Base-by-base conservation (phyloP, 2,329 filamentous ascomycete genomes). In the Fusarium metavorans region DNA sequence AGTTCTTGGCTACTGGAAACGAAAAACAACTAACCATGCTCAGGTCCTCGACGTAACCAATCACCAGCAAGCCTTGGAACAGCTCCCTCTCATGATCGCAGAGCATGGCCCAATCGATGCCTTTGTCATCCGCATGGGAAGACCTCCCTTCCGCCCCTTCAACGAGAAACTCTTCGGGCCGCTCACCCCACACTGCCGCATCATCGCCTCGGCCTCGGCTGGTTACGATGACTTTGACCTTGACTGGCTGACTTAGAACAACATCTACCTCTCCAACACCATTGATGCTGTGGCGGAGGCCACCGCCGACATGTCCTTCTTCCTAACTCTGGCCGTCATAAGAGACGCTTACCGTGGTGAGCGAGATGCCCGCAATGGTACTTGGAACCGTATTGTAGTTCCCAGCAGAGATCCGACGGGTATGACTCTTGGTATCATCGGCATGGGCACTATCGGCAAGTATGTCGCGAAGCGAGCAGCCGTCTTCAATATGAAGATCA, bases 221-320 rank as follows among this genome's bases (percentile, higher is more conserved):
- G 87, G 87, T 0, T 88, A 84, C 77, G 85, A 88, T 67, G 84
- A 87, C 71, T 86, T 87, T 43, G 82, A 85, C 54, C 80, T 87
- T 0, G 75, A 83, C 5, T 86, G 83, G 82, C 81, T 87, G 76
- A 84, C 85, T 0, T 45, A 66, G 14, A 72, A 84, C 8, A 81
- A 81, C 6, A 84, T 90, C 30, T 87, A 83, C 79, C 89, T 91
- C 74, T 90, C 87, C 80, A 90, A 89, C 72, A 85, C 85, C 0
- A 78, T 86, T 3, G 84, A 90, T 68, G 88, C 87, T 0, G 87
- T 88, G 1, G 85, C 88, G 0, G 86, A 90, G 66, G 87, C 88
- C 3, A 88, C 86, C 0, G 86, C 86, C 0, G 86, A 88, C 50
- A 86, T 88, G 83, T 84, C 87, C 16, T 72, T 83, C 32, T 83